These are phyloP conservation scores for Gonium pectorale DNA, from an alignment of 139 green algal genomes.

Conservation along the genomic window DNA sequence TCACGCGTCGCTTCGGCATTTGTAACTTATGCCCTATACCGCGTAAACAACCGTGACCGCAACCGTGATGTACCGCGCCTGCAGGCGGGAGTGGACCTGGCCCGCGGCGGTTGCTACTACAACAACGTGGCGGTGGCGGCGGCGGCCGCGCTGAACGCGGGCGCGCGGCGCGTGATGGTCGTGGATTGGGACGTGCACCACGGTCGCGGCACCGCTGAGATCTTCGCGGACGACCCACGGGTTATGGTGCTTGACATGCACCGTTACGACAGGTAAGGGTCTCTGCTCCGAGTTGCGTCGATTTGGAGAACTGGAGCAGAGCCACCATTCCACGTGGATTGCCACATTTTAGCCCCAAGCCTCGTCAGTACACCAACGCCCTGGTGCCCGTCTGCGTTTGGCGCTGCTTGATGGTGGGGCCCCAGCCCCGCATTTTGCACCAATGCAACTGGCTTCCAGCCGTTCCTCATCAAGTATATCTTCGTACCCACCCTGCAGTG, in stretches of 20 bases:
- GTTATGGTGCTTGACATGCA: conserved; percentile 82
- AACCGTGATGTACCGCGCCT: background rate
- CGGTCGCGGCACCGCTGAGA: conserved; percentile 81
- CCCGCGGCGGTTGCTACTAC: conserved; percentile 90
- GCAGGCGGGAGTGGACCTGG: conserved; percentile 60
- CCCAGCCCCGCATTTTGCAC: background rate
- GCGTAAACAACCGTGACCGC: background rate
- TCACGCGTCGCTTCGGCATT: background rate
- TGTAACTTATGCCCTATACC: background rate
- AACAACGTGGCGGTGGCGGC: conserved; percentile 82
- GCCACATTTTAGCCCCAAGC: background rate
- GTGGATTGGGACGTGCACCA: conserved; percentile 90
- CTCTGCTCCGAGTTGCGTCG: background rate
- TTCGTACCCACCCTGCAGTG: conserved; percentile 15
- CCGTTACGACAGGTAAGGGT: conserved; percentile 53
- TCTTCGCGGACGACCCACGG: conserved; percentile 75
- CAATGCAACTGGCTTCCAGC: background rate
- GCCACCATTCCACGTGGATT: background rate
- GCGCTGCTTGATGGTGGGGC: background rate
- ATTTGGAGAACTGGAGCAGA: background rate
- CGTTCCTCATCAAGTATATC: background rate
- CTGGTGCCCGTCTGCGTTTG: background rate
- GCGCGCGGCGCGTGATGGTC: conserved; percentile 73
- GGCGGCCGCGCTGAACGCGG: conserved; percentile 52
- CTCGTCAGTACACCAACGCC: background rate